These are phyloP conservation scores for Septoria petroselini DNA, from an alignment of 2,329 filamentous ascomycete species.

Conservation along the genomic window DNA sequence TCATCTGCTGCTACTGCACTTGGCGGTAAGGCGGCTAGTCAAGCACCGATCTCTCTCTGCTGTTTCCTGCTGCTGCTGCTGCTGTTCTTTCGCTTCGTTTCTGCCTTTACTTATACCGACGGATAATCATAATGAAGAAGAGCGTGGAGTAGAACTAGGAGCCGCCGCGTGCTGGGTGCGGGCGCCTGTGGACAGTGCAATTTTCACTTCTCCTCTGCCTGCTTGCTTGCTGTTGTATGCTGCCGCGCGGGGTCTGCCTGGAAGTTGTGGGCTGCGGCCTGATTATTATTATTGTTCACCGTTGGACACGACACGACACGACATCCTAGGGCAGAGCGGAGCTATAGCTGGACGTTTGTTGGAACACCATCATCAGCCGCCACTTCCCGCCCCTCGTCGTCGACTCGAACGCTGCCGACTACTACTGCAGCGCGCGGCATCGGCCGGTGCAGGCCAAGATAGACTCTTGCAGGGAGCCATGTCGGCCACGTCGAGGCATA, in stretches of 20 bases:
- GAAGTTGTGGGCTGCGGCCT: not conserved
- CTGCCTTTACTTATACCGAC: not conserved
- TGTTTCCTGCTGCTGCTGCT: too few species aligned
- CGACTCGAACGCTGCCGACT: not conserved
- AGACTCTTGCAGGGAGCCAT: slow-evolving; percentile 19
- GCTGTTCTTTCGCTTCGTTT: not conserved
- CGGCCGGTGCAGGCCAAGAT: not conserved
- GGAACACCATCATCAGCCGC: slow-evolving; percentile 1
- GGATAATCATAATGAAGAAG: not conserved
- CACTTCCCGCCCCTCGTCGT: not conserved
- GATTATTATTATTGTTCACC: too few species aligned
- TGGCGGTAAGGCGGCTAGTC: too few species aligned
- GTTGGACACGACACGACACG: too few species aligned
- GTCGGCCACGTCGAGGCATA: slow-evolving; percentile 25
- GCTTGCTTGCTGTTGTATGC: not conserved
- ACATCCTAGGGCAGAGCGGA: not conserved
- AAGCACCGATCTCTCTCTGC: too few species aligned
- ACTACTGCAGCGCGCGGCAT: not conserved
- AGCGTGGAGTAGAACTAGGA: not conserved
- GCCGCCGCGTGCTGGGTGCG: slow-evolving; percentile 4
- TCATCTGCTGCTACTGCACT: too few species aligned
- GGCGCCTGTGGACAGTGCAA: slow-evolving; percentile 7
- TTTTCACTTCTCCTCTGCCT: not conserved
- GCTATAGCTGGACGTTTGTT: slow-evolving; percentile 10
- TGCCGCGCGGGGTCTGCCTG: not conserved